phyloP scores from a whole-genome alignment of 2,329 filamentous ascomycete species.

The Zasmidium citrigriseum region DNA sequence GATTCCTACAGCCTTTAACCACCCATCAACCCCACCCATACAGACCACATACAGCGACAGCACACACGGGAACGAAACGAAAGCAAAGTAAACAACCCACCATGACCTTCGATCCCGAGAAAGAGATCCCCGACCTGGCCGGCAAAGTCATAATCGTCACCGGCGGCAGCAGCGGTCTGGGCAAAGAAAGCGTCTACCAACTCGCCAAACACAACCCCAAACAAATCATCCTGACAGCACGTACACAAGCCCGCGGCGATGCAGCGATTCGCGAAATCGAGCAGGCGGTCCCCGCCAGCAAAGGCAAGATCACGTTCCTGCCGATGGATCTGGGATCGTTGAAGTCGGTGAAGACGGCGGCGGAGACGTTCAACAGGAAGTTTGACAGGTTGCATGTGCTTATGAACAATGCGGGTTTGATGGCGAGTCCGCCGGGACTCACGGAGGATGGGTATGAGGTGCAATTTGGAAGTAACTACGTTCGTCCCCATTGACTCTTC shows the following conservation, averaged over 20 bases:
- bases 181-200: conserved; percentile 40
- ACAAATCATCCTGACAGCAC: conserved; percentile 54
- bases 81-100: background rate
- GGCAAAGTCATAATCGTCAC: conserved; percentile 28
- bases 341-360: conserved; percentile 6
- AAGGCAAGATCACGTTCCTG: conserved; percentile 28
- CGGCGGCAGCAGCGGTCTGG: conserved; percentile 17
- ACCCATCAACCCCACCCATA: background rate
- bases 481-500: conserved; percentile 15
- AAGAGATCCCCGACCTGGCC: conserved; percentile 26
- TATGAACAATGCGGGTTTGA: conserved; percentile 33
- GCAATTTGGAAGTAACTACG: conserved; percentile 35
- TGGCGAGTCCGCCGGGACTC: conserved; percentile 16
- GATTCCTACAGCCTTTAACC: no score
- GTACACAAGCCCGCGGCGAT: conserved; percentile 43
- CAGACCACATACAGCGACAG: background rate
- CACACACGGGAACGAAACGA: conserved; percentile 3
- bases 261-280: conserved; percentile 45
- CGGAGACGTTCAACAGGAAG: background rate
- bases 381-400: conserved; percentile 29
- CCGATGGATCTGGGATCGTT: conserved; percentile 7
- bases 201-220: conserved; percentile 50
- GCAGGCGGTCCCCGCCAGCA: conserved; percentile 27
- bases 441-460: conserved; percentile 32
- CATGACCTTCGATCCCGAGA: conserved; percentile 20